Evolutionary conservation across 75 land plant genomes (phyloP), one percentile per base, ranked within the genome.

Genomic region (Azolla pinnata): DNA sequence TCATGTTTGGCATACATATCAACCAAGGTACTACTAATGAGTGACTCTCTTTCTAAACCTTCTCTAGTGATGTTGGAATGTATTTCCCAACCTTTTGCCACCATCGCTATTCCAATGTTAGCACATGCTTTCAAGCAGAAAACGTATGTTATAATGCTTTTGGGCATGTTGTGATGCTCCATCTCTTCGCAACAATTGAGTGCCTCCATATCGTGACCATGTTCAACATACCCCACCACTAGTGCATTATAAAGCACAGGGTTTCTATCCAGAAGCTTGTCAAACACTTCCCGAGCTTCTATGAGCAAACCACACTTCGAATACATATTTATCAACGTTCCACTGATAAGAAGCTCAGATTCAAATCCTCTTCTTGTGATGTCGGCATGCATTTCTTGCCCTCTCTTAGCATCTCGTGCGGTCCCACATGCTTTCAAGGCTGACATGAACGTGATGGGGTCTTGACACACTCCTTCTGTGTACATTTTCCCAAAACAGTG

Each of bases 341-440:
- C 62, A 12, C 47, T 56, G 17, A 68, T 45, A 51, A 29, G 10
- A 24, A 61, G 54, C 50, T 68, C 23, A 27, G n/a, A 32, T n/a
- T 49, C 40, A 21, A 61, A 17, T 4, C 67, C 66, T n/a, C 12
- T 52, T 33, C 33, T 51, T 31, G 44, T 31, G 7, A 35, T 19
- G 14, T 68, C 55, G 21, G 42, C 65, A 61, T 68, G 70, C 16
- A 68, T 45, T 7, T 47, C 66, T 30, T 29, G 14, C 0, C 67
- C 67, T 54, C 17, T 32, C 44, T 30, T 24, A 33, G 58, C 25
- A 10, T 27, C 50, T 26, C 21, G n/a, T 24, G 60, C 57, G 57
- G 74, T 78, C 48, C 75, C 71, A 56, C 83, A 83, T 63, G 80
- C 67, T 57, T 56, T 69, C n/a, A 83, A 76, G 0, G 80, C 68